phyloP scores from a whole-genome alignment of 345 rosid species.

The Theobroma cacao region DNA sequence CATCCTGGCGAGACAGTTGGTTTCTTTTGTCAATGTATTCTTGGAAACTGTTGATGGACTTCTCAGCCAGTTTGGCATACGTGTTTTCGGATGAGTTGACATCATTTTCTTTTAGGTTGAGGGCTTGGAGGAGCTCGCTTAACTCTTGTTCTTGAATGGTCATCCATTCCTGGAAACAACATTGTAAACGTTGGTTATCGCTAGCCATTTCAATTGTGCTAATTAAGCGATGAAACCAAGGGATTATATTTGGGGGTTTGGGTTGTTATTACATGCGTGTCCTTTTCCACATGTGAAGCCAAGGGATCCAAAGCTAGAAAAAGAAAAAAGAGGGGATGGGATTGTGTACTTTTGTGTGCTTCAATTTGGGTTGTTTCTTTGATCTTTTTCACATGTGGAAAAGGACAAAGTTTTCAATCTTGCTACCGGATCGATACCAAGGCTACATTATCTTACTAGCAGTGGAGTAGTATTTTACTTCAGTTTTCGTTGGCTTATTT shows the following conservation, averaged over 20 bases:
- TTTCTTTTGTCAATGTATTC: too few relatives aligned
- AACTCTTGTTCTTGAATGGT: background rate
- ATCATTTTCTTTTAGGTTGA: too few relatives aligned
- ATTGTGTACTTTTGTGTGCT: background rate
- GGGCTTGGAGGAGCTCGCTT: background rate
- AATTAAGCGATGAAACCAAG: background rate
- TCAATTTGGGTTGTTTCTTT: background rate
- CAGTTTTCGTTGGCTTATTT: too few relatives aligned
- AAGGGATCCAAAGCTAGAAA: background rate
- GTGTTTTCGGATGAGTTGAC: too few relatives aligned
- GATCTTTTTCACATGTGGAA: background rate
- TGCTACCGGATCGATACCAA: background rate
- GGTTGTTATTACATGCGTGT: background rate
- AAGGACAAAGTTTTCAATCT: background rate
- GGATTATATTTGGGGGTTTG: background rate
- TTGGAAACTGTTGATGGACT: too few relatives aligned
- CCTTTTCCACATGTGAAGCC: background rate
- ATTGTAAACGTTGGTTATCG: background rate
- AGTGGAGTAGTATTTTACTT: too few relatives aligned
- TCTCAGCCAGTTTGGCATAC: too few relatives aligned
- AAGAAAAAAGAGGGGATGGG: background rate
- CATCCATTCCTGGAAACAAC: background rate
- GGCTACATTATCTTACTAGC: too few relatives aligned
- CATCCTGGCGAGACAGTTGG: too few relatives aligned
- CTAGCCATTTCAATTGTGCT: background rate